Evolutionary conservation across 345 rosid species (phyloP).

Genomic region (Melaleuca quinquenervia): DNA sequence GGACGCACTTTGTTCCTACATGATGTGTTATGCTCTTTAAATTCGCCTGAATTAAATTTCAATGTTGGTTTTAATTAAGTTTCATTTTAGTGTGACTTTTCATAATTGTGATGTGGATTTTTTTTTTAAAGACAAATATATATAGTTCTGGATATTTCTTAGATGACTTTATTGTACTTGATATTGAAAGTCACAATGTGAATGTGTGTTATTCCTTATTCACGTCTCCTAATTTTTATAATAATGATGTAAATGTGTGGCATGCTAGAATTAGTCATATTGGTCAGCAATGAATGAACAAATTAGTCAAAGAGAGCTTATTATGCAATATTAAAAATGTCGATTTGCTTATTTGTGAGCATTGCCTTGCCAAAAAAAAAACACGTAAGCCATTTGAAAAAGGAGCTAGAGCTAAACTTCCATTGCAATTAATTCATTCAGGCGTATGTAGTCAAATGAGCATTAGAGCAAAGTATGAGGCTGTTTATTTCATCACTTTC

Average conservation of each 20-base stretch:
- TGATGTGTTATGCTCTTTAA: neutral
- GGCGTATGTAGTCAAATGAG: neutral
- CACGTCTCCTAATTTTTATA: neutral
- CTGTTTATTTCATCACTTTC: no score
- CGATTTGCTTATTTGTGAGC: neutral
- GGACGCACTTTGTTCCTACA: no score
- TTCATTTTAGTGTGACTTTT: no score
- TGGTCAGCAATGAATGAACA: neutral
- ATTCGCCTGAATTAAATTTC: neutral
- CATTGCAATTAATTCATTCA: no score
- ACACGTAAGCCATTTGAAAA: no score
- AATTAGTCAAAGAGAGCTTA: neutral
- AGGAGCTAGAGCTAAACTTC: no score
- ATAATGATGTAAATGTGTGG: no score
- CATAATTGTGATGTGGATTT: no score
- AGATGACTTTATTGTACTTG: no score
- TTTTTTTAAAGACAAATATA: no score
- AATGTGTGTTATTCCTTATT: neutral
- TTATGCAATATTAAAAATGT: neutral
- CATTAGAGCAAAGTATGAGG: no score
- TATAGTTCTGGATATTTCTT: neutral
- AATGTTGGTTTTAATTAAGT: no score
- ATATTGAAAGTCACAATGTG: neutral
- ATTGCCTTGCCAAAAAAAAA: neutral
- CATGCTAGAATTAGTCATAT: neutral